phyloP scores from a whole-genome alignment of 2,329 filamentous ascomycete species.

The Talaromyces albobiverticillius region DNA sequence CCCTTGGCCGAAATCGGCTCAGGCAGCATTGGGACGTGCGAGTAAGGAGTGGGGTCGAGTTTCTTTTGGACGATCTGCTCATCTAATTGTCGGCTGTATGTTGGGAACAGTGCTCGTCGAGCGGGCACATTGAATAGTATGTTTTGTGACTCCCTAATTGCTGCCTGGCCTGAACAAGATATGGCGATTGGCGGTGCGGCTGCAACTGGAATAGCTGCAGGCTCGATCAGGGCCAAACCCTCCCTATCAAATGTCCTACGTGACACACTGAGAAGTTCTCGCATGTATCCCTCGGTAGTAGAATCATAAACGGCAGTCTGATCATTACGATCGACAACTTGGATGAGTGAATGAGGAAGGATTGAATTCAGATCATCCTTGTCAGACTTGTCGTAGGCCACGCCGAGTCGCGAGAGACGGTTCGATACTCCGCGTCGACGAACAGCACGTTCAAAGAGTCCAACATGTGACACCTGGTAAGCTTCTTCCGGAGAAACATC shows the following conservation, averaged over 20 bases:
- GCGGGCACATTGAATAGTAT: slow-evolving; percentile 75
- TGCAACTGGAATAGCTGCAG: slow-evolving; percentile 73
- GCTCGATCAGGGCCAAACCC: slow-evolving; percentile 75
- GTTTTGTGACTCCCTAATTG: slow-evolving; percentile 62
- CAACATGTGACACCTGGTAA: slow-evolving; percentile 65
- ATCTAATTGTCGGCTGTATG: slow-evolving; percentile 60
- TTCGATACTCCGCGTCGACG: slow-evolving; percentile 52
- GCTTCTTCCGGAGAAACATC: slow-evolving; percentile 73
- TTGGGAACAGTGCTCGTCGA: slow-evolving; percentile 72
- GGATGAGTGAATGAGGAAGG: slow-evolving; percentile 75
- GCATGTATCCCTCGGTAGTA: slow-evolving; percentile 69
- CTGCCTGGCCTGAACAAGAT: slow-evolving; percentile 66
- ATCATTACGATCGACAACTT: slow-evolving; percentile 70
- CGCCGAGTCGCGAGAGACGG: slow-evolving; percentile 63
- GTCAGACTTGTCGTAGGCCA: slow-evolving; percentile 66
- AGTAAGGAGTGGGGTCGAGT: slow-evolving; percentile 54
- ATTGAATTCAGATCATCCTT: slow-evolving; percentile 61
- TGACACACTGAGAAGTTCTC: slow-evolving; percentile 75
- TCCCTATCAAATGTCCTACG: slow-evolving; percentile 62
- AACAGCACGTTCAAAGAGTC: slow-evolving; percentile 71
- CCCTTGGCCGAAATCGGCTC: slow-evolving; percentile 75
- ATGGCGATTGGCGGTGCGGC: slow-evolving; percentile 84
- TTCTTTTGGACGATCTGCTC: slow-evolving; percentile 71
- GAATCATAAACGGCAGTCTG: slow-evolving; percentile 66
- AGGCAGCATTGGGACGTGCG: slow-evolving; percentile 71